Base-by-base conservation (phyloP, 140 eudicot species). In the Cichorium intybus region DNA sequence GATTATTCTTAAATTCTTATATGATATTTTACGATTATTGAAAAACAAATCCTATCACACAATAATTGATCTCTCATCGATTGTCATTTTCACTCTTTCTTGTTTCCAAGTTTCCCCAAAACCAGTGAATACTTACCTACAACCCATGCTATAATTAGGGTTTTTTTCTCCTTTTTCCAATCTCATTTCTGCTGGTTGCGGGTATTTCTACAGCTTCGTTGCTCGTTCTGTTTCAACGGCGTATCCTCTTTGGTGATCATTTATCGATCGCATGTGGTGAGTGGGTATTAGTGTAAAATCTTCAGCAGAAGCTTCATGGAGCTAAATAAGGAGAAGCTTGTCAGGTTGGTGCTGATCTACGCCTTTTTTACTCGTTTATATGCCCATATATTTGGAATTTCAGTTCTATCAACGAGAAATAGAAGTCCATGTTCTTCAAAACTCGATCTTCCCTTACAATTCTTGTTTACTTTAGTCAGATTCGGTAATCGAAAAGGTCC, bases 271-370 rank as follows among this genome's bases (percentile, higher is more conserved):
- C 10, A 22, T 29, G 48, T 9, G 7, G 60, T 46, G 61, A 35
- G 22, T 39, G 39, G 15, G 12, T 18, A 37, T 10, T 22, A 35
- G 37, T 5, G 7, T 52, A 10, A 24, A 24, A 55, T 39, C 48
- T 52, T 63, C 49, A 64, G 3, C 41, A 22, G 29, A 60, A 2
- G 48, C 53, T 51, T 59, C 74, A 90, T 90, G 97, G 97, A 84
- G 75, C 21, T 74, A 43, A 87, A 84, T 77, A 87, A 80, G 50
- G 94, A 87, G 69, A 87, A 76, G 75, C 78, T 79, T 62, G 94
- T 90, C 63, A 90, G 95, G 97, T 90, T 70, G 59, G 79, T 69
- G 12, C 23, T 68, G 68, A 48, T 59, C 59, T 60, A 11, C 15
- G 7, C 46, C 52, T 56, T 50, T 27, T 59, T 74, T n/a, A n/a